Conservation (phyloP, 768 basidiomycete genomes). For the Auriscalpium microsporum region DNA sequence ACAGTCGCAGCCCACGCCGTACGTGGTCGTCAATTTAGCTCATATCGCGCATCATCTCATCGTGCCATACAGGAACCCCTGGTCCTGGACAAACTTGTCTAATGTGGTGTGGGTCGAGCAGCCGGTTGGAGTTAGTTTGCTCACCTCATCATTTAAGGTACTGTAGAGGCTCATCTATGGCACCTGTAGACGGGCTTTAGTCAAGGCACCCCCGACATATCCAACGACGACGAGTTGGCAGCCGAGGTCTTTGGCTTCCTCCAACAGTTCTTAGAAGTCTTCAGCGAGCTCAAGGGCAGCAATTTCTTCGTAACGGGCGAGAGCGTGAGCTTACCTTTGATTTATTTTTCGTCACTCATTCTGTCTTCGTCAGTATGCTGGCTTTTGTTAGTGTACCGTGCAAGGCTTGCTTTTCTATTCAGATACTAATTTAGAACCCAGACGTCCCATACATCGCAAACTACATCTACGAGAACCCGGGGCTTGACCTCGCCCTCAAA, state of each 20-base stretch:
- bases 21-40: slow-evolving; percentile 14
- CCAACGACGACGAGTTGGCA: slow-evolving; percentile 48
- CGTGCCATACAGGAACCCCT: slow-evolving; percentile 33
- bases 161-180: background rate
- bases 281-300: slow-evolving; percentile 60
- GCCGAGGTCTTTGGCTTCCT: slow-evolving; percentile 45
- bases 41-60: background rate
- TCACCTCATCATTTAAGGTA: too few species aligned
- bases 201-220: slow-evolving; percentile 55
- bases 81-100: slow-evolving; percentile 64
- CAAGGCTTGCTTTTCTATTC: background rate
- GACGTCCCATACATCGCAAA: slow-evolving; percentile 32
- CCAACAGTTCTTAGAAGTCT: slow-evolving; percentile 65
- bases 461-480: slow-evolving; percentile 54
- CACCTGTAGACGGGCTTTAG: slow-evolving; percentile 49
- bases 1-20: slow-evolving; percentile 45
- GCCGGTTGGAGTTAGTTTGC: slow-evolving; percentile 43
- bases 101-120: slow-evolving; percentile 71
- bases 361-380: slow-evolving; percentile 21
- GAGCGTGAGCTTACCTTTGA: slow-evolving; percentile 36
- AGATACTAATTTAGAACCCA: slow-evolving; percentile 21
- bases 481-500: slow-evolving; percentile 47
- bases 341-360: background rate
- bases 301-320: slow-evolving; percentile 65
- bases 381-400: slow-evolving; percentile 20